Percentiles rank a stretch among this genome's conserved stretches.
Evolutionary conservation across 306 rosid species (phyloP).

Genomic region (Herpetospermum pedunculosum): DNA sequence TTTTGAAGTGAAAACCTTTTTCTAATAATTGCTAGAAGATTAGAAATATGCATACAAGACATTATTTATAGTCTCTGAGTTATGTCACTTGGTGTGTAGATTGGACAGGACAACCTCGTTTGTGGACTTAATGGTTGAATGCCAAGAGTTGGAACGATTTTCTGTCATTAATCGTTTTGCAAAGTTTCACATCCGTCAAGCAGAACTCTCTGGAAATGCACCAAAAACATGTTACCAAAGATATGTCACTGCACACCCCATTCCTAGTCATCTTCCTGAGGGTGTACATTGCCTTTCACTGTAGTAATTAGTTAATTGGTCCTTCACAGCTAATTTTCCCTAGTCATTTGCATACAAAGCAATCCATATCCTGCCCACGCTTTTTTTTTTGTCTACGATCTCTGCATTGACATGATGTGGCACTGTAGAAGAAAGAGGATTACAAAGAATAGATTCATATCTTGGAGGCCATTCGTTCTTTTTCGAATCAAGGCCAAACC

Average conservation of each 20-base stretch:
- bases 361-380: conserved; percentile 13
- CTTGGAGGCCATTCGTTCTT: conserved; percentile 20
- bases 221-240: conserved; percentile 22
- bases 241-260: conserved; percentile 32
- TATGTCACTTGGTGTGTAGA: conserved; percentile 24
- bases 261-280: conserved; percentile 41
- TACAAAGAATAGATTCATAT: conserved; percentile 19
- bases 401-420: conserved; percentile 17
- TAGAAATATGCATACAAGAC: neutral
- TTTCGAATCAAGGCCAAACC: conserved; percentile 27
- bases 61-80: neutral
- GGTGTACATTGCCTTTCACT: conserved; percentile 40
- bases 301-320: conserved; percentile 20
- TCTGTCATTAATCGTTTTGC: conserved; percentile 50
- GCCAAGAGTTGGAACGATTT: conserved; percentile 45
- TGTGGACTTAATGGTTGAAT: conserved; percentile 32
- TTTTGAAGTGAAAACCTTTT: neutral
- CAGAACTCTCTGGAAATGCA: conserved; percentile 21
- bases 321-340: conserved; percentile 15
- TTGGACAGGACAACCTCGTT: conserved; percentile 31
- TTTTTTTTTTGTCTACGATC: conserved; percentile 13
- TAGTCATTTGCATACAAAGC: conserved; percentile 10
- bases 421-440: conserved; percentile 17
- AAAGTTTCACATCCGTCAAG: conserved; percentile 36
- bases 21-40: neutral